phyloP scores from a whole-genome alignment of 129 eudicot species.

The Artemisia tridentata region DNA sequence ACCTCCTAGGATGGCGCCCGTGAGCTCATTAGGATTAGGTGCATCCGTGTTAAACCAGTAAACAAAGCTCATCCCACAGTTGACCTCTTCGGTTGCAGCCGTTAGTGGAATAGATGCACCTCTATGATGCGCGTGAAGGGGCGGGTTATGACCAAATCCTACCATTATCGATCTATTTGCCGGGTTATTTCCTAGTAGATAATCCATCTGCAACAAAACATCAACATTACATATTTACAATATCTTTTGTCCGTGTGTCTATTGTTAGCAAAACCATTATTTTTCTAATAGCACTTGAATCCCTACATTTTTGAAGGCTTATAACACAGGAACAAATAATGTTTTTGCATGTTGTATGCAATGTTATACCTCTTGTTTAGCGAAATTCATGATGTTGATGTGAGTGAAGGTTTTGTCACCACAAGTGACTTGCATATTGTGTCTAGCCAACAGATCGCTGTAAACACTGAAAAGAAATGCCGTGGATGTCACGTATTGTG shows the following conservation, averaged over 20 bases:
- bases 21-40: slow-evolving; percentile 79
- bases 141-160: slow-evolving; percentile 72
- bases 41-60: slow-evolving; percentile 46
- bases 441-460: slow-evolving; percentile 50
- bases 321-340: no score
- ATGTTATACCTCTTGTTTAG: slow-evolving; percentile 61
- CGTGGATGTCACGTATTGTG: slow-evolving; percentile 72
- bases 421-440: slow-evolving; percentile 52
- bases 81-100: slow-evolving; percentile 21
- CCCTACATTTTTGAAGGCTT: no score
- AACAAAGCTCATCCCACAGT: slow-evolving; percentile 59
- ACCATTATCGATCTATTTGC: slow-evolving; percentile 77
- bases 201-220: slow-evolving; percentile 59
- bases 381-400: slow-evolving; percentile 44
- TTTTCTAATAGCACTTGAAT: no score
- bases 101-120: slow-evolving; percentile 72
- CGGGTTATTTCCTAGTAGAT: slow-evolving; percentile 72
- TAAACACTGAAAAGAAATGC: slow-evolving; percentile 66
- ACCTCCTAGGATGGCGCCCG: slow-evolving; percentile 88
- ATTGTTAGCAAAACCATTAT: no score
- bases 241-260: no score
- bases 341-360: not conserved
- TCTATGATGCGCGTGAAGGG: slow-evolving; percentile 87
- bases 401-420: slow-evolving; percentile 44
- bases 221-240: not conserved